Conservation (phyloP, 1,284 basidiomycete genomes). For the Leucoagaricus sp. region DNA sequence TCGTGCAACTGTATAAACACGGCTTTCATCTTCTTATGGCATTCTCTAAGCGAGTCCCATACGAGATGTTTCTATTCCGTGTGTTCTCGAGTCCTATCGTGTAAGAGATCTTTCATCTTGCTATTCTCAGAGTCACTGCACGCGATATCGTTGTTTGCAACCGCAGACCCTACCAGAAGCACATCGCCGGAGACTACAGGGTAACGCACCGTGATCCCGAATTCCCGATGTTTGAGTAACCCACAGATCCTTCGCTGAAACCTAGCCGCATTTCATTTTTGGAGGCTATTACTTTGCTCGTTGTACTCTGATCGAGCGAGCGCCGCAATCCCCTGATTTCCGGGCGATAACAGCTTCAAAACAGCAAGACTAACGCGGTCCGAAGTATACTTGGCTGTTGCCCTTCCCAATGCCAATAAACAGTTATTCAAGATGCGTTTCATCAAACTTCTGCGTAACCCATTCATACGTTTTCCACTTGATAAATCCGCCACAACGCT, state of each 20-base stretch:
- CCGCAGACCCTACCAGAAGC: neutral
- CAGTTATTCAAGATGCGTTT: neutral
- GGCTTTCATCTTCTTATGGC: neutral
- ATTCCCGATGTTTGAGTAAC: neutral
- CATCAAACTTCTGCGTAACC: neutral
- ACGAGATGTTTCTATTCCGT: neutral
- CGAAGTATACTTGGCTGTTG: neutral
- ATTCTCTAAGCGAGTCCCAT: neutral
- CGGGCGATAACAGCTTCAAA: neutral
- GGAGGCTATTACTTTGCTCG: neutral
- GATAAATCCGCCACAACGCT: constrained; percentile 3
- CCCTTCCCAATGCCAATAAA: neutral
- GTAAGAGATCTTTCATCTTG: neutral
- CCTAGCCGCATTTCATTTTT: no score
- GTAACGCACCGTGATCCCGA: neutral
- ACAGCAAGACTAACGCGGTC: neutral
- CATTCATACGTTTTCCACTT: neutral
- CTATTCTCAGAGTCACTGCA: neutral
- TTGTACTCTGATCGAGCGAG: neutral
- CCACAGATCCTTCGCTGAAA: neutral
- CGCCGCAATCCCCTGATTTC: neutral
- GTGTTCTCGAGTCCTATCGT: neutral
- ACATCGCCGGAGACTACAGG: neutral
- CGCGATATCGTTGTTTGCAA: neutral
- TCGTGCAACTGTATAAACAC: neutral